Base-by-base conservation (phyloP, 352 stramenopile species). In the Phytopythium sindhum region DNA sequence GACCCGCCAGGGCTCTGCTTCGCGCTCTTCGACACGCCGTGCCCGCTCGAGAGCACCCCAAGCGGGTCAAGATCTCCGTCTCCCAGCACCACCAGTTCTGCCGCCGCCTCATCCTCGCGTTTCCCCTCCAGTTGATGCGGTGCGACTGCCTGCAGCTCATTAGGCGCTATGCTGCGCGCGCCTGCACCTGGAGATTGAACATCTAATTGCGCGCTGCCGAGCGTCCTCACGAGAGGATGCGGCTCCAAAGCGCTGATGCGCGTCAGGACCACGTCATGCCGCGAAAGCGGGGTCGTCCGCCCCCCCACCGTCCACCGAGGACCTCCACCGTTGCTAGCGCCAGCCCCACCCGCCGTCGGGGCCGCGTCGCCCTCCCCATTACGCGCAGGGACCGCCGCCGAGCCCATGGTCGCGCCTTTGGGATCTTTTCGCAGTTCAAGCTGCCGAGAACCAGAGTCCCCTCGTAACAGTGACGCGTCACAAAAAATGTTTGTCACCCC, bases 1-100 rank as follows among this genome's bases (percentile, higher is more conserved):
- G 48, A 24, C 17, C 5, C 26, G 26, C 26, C 26, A 7, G 26
- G 6, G 8, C 48, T 21, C 10, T 37, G 26, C 15, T 23, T 44
- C 26, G 11, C 17, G 19, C 31, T 19, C 28, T 10, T 63, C 70
- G 52, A 39, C 39, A 24, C 26, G 19, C n/a, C 5, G n/a, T 23
- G 51, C 66, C n/a, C 39, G 26, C 11, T 57, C 28, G n/a, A 51
- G 12, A 93, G 61, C 17, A 75, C 86, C 0, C 80, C 84, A 15
- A 93, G 60, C 0, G 86, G 84, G 58, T 93, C 86, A 19, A 89
- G 23, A 23, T 95, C 86, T 24, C 84, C 86, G 41, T 84, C 75
- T 59, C 82, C 73, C 0, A 95, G 67, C 57, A 82, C 59, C 19
- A 92, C 77, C 6, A 95, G 69, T 64, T 87, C 83, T 1, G 58